These are phyloP conservation scores for Ascochyta koolunga DNA, from an alignment of 2,329 filamentous ascomycete species.

Conservation along the genomic window DNA sequence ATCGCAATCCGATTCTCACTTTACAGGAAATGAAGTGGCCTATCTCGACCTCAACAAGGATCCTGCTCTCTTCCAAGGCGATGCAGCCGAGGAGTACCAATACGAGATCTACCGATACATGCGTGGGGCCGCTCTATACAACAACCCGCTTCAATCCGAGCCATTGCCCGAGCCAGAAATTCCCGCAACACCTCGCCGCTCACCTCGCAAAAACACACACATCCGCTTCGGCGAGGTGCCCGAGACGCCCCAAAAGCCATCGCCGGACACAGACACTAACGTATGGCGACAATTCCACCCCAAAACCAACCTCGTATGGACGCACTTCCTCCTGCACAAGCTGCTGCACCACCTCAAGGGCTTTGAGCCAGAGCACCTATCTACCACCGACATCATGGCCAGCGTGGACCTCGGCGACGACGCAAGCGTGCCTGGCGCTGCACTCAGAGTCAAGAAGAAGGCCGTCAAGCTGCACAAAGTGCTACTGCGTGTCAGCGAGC, in stretches of 20 bases:
- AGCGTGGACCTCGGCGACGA: slow-evolving; percentile 19
- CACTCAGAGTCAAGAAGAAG: slow-evolving; percentile 39
- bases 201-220: slow-evolving; percentile 35
- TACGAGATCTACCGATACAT: slow-evolving; percentile 64
- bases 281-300: slow-evolving; percentile 63
- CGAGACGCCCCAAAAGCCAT: slow-evolving; percentile 4
- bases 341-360: slow-evolving; percentile 54
- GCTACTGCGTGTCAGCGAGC: slow-evolving; percentile 44
- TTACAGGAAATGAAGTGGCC: slow-evolving; percentile 41
- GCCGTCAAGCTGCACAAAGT: slow-evolving; percentile 47
- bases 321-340: slow-evolving; percentile 65
- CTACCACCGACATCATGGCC: slow-evolving; percentile 20
- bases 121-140: slow-evolving; percentile 53
- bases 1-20: slow-evolving; percentile 1
- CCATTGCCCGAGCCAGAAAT: slow-evolving; percentile 5
- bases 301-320: slow-evolving; percentile 68
- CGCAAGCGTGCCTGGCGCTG: slow-evolving; percentile 12
- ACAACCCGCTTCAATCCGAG: slow-evolving; percentile 48
- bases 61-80: slow-evolving; percentile 53
- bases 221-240: slow-evolving; percentile 31
- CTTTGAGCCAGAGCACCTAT: slow-evolving; percentile 27
- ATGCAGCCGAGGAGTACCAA: slow-evolving; percentile 57
- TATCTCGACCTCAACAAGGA: slow-evolving; percentile 56
- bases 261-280: neutral
- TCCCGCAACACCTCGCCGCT: slow-evolving; percentile 25